These are phyloP conservation scores for Coemansia sp. DNA, from an alignment of 192 early-diverging fungal genomes.

Conservation along the genomic window DNA sequence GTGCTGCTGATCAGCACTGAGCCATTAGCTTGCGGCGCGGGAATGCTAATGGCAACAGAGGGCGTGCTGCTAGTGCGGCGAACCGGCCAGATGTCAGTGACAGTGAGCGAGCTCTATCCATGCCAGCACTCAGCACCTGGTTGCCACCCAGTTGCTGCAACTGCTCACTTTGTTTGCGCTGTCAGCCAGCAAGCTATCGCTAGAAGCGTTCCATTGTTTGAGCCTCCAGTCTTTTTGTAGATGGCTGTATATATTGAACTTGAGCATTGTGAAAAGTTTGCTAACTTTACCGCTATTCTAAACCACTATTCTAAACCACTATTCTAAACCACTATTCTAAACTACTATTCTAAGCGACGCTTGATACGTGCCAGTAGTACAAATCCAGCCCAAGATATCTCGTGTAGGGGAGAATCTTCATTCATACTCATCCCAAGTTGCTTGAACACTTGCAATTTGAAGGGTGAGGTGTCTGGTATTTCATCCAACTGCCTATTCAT, in stretches of 20 bases:
- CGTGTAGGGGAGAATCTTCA: not conserved
- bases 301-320: no score
- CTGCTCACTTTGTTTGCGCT: constrained; percentile 12
- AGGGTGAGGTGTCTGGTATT: not conserved
- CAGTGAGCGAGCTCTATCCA: constrained; percentile 10
- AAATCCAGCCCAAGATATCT: not conserved
- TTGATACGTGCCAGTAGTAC: not conserved
- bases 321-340: no score
- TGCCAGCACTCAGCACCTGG: not conserved
- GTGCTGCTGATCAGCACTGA: constrained; percentile 26
- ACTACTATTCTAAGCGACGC: not conserved
- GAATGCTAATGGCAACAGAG: constrained; percentile 2
- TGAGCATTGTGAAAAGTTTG: no score
- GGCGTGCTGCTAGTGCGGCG: constrained; percentile 15
- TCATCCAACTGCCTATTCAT: not conserved
- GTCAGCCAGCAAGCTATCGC: not conserved
- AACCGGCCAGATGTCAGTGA: constrained; percentile 1
- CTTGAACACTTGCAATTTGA: not conserved
- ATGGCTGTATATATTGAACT: not conserved
- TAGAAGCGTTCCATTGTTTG: not conserved
- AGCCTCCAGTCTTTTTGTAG: constrained; percentile 1
- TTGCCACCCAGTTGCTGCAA: constrained; percentile 9
- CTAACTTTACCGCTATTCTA: no score
- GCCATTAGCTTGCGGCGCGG: constrained; percentile 8
- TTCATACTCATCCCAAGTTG: not conserved